phyloP scores from a whole-genome alignment of 2,329 filamentous ascomycete species.

The Cytospora mali region DNA sequence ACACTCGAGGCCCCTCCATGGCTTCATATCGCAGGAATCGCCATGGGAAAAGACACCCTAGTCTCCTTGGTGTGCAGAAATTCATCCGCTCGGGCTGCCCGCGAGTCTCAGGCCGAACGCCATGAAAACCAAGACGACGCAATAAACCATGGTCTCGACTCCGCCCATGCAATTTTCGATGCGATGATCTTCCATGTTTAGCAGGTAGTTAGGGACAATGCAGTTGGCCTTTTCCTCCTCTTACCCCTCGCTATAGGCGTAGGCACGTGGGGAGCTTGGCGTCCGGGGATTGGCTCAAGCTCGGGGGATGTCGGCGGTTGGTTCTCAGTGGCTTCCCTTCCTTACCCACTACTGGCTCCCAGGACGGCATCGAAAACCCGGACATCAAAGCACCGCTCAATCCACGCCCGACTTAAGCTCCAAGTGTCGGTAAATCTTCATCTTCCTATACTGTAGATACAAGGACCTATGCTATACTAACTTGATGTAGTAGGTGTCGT shows the following conservation, averaged over 20 bases:
- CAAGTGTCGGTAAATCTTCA: too few species aligned
- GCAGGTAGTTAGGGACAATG: constrained; percentile 7
- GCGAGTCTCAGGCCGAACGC: too few species aligned
- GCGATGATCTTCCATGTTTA: constrained; percentile 5
- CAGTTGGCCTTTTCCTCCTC: neutral
- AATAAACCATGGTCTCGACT: neutral
- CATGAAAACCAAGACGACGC: too few species aligned
- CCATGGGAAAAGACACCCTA: neutral
- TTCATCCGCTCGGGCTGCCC: neutral
- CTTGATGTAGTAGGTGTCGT: too few species aligned
- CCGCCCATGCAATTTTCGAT: neutral
- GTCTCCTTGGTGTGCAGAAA: too few species aligned
- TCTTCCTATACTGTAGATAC: too few species aligned
- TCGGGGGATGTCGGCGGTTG: neutral
- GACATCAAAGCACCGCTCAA: neutral
- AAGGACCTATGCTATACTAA: too few species aligned
- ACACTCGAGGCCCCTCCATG: neutral
- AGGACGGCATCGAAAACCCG: neutral
- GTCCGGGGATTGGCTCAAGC: constrained; percentile 15
- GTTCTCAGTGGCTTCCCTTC: neutral
- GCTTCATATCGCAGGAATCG: neutral
- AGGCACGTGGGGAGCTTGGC: constrained; percentile 21
- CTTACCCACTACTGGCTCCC: neutral
- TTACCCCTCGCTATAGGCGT: neutral
- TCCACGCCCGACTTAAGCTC: too few species aligned